Base-by-base conservation (phyloP, 148 eudicot genomes). In the Nepenthes gracilis region DNA sequence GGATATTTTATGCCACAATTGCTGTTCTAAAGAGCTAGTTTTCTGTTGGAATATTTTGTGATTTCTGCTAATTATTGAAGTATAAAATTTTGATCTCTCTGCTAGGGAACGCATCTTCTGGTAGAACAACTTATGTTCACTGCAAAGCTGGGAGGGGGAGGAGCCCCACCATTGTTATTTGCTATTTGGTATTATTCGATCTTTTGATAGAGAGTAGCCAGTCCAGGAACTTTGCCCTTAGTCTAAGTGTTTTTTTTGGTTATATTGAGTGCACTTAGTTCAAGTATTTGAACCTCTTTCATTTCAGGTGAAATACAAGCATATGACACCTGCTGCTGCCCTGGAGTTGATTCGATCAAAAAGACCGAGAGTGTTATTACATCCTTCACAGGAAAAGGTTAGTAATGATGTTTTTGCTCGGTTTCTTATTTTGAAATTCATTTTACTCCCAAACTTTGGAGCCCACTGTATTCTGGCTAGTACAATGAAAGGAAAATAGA, bases 101-200 rank as follows among this genome's bases (percentile, higher is more conserved):
- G 36, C 34, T 60, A 87, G 95, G 70, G 52, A 84, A 86, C 67
- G 77, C 85, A 55, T 73, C 79, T 34, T 65, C 64, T 69, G 85
- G 91, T 11, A 74, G 61, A 65, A 81, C 85, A 55, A 90, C 97
- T 32, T 90, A 86, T 69, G 95, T 90, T 53, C 97, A 90, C 76
- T 90, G 97, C 76, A 90, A 90, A 79, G 97, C 97, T 65, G 97
- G 97, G 63, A 67, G 97, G 52, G 97, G 97, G 66, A 64, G 97
- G 68, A 90, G 97, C 75, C 87, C 97, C 56, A 90, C 97, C 6
- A 70, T 90, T 37, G 97, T 82, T 36, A 79, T 87, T 55, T 87
- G 95, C 59, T 87, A 87, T 61, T 65, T 87, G 87, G 90, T 87
- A 35, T 8, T 1, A 8, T 2, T 55, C 14, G 8, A 8, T 9